Evolutionary conservation across 805 yeast species (phyloP), one percentile per base, ranked within the genome.

Genomic region (Candida oleophila): DNA sequence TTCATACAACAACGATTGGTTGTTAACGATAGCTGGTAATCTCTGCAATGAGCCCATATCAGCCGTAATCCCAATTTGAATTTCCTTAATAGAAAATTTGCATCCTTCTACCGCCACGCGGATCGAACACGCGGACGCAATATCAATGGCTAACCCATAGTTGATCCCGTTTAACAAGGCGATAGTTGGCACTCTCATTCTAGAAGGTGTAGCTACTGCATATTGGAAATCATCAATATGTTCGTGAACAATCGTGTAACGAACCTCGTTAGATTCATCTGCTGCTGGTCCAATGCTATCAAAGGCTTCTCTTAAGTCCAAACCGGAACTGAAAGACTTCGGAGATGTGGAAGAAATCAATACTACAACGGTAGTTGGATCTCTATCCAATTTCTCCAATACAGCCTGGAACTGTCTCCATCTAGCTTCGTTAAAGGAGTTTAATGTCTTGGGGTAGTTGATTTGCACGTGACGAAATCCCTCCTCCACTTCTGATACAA

Each of bases 1-100:
- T 53, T 83, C 86, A 59, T 74, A 76, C 49, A 84, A 64, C 66
- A 79, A 71, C 3, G 88, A 81, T 14, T 69, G 64, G 59, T 83
- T 83, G 38, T 74, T 75, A 16, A 76, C 75, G 1, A 82, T 47
- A 16, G 59, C 57, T 3, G 88, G 84, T 47, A 85, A 56, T 57
- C 92, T 72, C 64, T 87, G 91, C 48, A 87, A 68, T 1, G 87
- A 75, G 3, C 95, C 95, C 56, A 87, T 84, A 60, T 87, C 94
- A 1, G 94, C 90, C 34, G 87, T 77, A 59, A 87, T 73, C 2
- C 92, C 94, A 45, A 87, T 72, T 50, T 81, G 79, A 49, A 86
- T 81, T 64, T 87, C 95, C 47, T 85, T 78, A 47, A 87, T 77
- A 37, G 85, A 74, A 52, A 85, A 72, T 35, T 58, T 64, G 12